Conservation (phyloP, 139 green algal species). For the Auxenochlorella protothecoides region DNA sequence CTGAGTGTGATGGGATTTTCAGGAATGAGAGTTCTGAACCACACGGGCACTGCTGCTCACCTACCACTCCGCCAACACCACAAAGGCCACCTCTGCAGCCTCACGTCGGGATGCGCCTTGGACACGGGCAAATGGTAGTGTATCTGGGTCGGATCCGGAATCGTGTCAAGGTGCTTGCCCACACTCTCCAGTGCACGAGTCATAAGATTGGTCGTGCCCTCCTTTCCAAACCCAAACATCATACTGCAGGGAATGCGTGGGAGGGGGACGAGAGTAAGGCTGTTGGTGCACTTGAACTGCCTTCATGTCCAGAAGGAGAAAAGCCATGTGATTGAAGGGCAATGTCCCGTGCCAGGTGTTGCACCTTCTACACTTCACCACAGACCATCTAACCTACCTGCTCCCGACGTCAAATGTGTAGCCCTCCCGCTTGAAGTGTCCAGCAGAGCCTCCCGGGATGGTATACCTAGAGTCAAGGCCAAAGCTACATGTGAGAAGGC, state of each 20-base stretch:
- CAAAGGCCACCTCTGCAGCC: too few species aligned
- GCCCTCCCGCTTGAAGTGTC: slow-evolving; percentile 76
- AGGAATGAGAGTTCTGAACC: not conserved
- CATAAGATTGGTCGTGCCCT: slow-evolving; percentile 92
- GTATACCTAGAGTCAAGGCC: slow-evolving; percentile 56
- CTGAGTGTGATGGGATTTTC: slow-evolving; percentile 9
- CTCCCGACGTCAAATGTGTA: slow-evolving; percentile 88
- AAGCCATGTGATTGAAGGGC: too few species aligned
- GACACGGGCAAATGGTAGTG: slow-evolving; percentile 83
- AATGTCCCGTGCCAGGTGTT: too few species aligned
- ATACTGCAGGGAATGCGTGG: slow-evolving; percentile 32
- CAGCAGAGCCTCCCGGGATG: slow-evolving; percentile 81
- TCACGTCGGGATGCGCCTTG: slow-evolving; percentile 46
- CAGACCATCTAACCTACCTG: not conserved
- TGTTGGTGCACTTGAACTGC: not conserved
- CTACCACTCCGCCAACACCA: too few species aligned
- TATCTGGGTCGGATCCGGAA: slow-evolving; percentile 86
- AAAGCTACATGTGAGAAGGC: not conserved
- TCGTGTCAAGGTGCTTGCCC: slow-evolving; percentile 67
- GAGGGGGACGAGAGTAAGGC: slow-evolving; percentile 27
- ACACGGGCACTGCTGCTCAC: too few species aligned
- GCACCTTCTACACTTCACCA: too few species aligned
- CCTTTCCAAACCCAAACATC: slow-evolving; percentile 93
- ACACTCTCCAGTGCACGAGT: slow-evolving; percentile 76
- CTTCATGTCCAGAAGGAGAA: not conserved